phyloP scores from a whole-genome alignment of 305 asterid genomes.

The Stenogyne calaminthoides region DNA sequence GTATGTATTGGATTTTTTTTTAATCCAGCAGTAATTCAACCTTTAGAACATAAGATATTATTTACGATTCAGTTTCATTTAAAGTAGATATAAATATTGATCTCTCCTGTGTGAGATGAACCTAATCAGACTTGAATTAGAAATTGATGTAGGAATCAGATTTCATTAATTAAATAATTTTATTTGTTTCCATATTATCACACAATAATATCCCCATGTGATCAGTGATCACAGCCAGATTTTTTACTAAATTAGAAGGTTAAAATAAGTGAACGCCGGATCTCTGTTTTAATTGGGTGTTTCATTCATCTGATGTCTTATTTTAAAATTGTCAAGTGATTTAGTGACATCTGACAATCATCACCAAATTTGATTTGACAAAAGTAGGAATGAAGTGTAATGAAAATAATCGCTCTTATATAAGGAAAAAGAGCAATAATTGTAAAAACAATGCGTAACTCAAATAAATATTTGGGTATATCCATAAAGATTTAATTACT shows the following conservation, averaged over 20 bases:
- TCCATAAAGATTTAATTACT: no score
- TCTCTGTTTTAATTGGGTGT: not conserved
- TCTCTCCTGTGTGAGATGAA: no score
- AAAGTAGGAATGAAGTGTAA: not conserved
- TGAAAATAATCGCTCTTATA: not conserved
- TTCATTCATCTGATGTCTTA: not conserved
- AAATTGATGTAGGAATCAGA: not conserved
- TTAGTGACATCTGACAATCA: not conserved
- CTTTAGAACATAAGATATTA: no score
- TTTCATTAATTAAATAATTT: not conserved
- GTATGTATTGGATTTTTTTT: not conserved
- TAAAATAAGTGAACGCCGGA: not conserved
- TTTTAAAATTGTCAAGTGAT: not conserved
- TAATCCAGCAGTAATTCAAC: no score
- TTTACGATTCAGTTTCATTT: no score
- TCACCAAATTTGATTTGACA: not conserved
- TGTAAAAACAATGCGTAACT: not conserved
- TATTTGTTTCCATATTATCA: not conserved
- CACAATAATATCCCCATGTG: not conserved
- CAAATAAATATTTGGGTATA: no score
- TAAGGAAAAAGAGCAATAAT: no score
- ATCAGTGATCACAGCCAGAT: not conserved
- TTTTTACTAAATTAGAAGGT: not conserved
- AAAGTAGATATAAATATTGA: no score
- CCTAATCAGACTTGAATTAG: not conserved